Evolutionary conservation across 2,329 filamentous ascomycete genomes (phyloP).

Genomic region (Tothia fuscella): DNA sequence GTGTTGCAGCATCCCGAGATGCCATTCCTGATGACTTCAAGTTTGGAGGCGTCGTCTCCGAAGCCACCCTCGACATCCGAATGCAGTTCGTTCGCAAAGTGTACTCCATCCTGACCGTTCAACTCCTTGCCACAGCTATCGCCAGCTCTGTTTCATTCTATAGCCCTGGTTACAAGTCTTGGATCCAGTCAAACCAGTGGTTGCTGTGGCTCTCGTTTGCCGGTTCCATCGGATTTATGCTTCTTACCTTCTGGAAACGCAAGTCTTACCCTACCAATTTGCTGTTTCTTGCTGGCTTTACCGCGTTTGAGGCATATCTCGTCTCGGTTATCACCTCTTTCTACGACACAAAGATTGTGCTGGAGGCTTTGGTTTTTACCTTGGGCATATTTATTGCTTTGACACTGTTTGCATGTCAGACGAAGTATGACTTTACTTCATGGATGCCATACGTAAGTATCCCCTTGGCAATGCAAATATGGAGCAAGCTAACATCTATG

Average conservation of each 20-base stretch:
- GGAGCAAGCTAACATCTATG: no score
- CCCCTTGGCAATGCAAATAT: no score
- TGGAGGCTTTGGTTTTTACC: slow-evolving; percentile 83
- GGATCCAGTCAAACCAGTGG: slow-evolving; percentile 76
- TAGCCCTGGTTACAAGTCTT: slow-evolving; percentile 62
- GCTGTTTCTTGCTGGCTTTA: slow-evolving; percentile 83
- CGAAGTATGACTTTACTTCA: slow-evolving; percentile 93
- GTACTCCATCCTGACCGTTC: slow-evolving; percentile 93
- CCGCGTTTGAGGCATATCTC: slow-evolving; percentile 81
- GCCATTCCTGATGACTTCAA: slow-evolving; percentile 99
- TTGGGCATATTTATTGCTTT: slow-evolving; percentile 51
- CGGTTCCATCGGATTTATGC: slow-evolving; percentile 71
- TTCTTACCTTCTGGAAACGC: slow-evolving; percentile 88
- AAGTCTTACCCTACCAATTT: slow-evolving; percentile 93
- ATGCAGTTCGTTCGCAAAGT: slow-evolving; percentile 97
- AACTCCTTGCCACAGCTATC: slow-evolving; percentile 72
- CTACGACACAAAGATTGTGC: slow-evolving; percentile 70
- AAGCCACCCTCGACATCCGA: slow-evolving; percentile 88
- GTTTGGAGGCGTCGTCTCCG: slow-evolving; percentile 88
- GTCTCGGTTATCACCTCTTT: slow-evolving; percentile 88
- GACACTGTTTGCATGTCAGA: slow-evolving; percentile 84
- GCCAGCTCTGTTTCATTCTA: slow-evolving; percentile 81
- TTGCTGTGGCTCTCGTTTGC: slow-evolving; percentile 81
- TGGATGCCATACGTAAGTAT: slow-evolving; percentile 98
- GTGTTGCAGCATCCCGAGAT: slow-evolving; percentile 61